These are phyloP conservation scores for Lachancea cidri DNA, from an alignment of 805 yeast genomes.

Conservation along the genomic window DNA sequence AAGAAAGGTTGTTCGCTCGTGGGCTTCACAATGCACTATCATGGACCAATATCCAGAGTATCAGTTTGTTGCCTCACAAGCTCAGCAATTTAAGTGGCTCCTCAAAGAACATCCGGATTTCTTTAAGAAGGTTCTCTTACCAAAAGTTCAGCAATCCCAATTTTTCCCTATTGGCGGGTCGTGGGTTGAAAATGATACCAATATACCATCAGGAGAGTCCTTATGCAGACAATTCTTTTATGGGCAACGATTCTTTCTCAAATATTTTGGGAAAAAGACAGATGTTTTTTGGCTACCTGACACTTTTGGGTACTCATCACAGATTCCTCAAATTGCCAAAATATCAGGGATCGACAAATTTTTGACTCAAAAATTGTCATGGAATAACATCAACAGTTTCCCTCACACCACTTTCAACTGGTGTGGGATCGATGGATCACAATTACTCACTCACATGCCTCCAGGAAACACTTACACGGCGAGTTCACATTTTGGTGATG, in stretches of 20 bases:
- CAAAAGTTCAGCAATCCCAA: constrained; percentile 62
- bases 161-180: constrained; percentile 94
- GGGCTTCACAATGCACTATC: constrained; percentile 87
- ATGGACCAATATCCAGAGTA: constrained; percentile 90
- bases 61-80: constrained; percentile 91
- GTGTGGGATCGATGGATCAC: constrained; percentile 93
- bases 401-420: constrained; percentile 91
- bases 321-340: constrained; percentile 88
- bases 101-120: constrained; percentile 80
- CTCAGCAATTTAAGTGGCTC: constrained; percentile 94
- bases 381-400: constrained; percentile 92
- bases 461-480: constrained; percentile 96
- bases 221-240: constrained; percentile 80
- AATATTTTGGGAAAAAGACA: constrained; percentile 72
- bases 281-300: constrained; percentile 93
- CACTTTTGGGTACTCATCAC: constrained; percentile 94
- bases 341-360: constrained; percentile 80
- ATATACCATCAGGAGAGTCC: constrained; percentile 92
- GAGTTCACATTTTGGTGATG: constrained; percentile 88
- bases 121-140: constrained; percentile 51
- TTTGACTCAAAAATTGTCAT: constrained; percentile 87
- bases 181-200: constrained; percentile 97
- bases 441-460: constrained; percentile 94
- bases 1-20: constrained; percentile 86
- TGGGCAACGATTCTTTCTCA: constrained; percentile 82